Conservation (phyloP, 257 asterid genomes). For the Fraxinus excelsior region DNA sequence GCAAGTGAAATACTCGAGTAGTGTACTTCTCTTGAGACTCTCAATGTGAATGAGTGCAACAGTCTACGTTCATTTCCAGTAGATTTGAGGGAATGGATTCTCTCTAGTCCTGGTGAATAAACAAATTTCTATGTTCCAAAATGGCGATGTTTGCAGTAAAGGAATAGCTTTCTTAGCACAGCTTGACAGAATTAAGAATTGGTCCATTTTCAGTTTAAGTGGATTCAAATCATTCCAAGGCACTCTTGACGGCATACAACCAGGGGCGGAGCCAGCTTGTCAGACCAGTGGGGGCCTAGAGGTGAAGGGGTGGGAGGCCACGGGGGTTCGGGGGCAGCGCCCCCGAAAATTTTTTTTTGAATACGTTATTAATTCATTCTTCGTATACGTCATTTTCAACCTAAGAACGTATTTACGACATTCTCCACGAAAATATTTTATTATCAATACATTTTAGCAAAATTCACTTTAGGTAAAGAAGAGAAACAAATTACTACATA, state of each 20-base stretch:
- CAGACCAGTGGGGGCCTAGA: too few relatives aligned
- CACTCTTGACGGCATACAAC: neutral
- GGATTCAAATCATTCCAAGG: neutral
- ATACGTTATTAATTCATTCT: too few relatives aligned
- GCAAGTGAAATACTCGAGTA: constrained; percentile 19
- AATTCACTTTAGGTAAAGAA: too few relatives aligned
- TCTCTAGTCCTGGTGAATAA: neutral
- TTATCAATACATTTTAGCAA: too few relatives aligned
- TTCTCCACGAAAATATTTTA: too few relatives aligned
- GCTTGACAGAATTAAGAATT: neutral
- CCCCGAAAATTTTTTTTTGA: too few relatives aligned
- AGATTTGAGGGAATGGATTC: neutral
- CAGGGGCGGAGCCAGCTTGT: too few relatives aligned
- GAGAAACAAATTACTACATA: too few relatives aligned
- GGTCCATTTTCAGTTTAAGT: constrained; percentile 15
- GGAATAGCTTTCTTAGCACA: neutral
- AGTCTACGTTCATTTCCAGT: constrained; percentile 12
- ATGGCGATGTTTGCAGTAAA: neutral
- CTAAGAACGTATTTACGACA: too few relatives aligned
- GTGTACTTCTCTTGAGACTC: neutral
- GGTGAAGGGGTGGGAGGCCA: too few relatives aligned
- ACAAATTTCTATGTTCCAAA: neutral
- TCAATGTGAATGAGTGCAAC: neutral
- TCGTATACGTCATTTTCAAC: too few relatives aligned
- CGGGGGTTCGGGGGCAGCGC: too few relatives aligned